Evolutionary conservation across 345 rosid species (phyloP).

Genomic region (Pugionium cornutum): DNA sequence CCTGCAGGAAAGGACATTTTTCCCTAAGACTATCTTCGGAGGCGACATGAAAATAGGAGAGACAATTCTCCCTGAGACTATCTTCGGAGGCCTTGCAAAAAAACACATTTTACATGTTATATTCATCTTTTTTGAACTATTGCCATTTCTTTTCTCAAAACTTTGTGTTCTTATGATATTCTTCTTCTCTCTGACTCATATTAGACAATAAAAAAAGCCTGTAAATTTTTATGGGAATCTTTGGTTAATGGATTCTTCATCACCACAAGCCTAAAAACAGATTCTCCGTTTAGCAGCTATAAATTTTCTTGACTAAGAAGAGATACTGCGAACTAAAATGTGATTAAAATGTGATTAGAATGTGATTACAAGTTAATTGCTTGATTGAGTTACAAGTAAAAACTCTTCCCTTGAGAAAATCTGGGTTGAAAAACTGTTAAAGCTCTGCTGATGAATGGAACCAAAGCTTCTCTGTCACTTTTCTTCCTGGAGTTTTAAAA

Average conservation of each 20-base stretch:
- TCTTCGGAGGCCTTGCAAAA: conserved; percentile 19
- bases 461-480: conserved; percentile 21
- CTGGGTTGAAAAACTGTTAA: background rate
- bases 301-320: background rate
- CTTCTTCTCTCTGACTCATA: conserved; percentile 33
- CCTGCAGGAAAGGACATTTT: conserved; percentile 14
- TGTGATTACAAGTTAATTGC: background rate
- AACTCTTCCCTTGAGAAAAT: too few species aligned
- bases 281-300: background rate
- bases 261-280: conserved; percentile 6
- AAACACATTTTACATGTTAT: too few species aligned
- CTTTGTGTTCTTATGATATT: conserved; percentile 21
- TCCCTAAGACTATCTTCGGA: background rate
- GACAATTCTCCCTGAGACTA: conserved; percentile 34
- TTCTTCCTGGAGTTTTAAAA: conserved; percentile 19
- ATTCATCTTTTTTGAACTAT: conserved; percentile 30
- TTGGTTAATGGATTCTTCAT: conserved; percentile 7
- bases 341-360: too few species aligned
- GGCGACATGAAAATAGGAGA: conserved; percentile 24
- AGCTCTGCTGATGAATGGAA: background rate
- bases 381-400: background rate
- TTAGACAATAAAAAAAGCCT: conserved; percentile 29
- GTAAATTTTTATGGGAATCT: conserved; percentile 17
- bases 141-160: conserved; percentile 34
- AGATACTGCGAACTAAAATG: background rate